Evolutionary conservation across 2,329 filamentous ascomycete species (phyloP).

Genomic region (Biscogniauxia sp.): DNA sequence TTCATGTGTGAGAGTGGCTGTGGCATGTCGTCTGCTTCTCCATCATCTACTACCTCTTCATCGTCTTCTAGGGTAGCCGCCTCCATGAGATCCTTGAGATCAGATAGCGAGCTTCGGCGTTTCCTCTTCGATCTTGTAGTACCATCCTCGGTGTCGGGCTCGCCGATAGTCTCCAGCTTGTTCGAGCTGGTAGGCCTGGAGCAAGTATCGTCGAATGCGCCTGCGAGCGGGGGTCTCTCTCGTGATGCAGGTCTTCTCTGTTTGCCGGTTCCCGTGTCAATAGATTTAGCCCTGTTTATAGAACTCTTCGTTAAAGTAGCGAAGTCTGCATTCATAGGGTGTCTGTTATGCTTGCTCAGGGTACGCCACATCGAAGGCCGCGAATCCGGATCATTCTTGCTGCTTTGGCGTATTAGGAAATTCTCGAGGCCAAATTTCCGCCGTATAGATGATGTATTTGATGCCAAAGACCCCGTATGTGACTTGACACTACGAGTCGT

Average conservation of each 20-base stretch:
- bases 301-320: slow-evolving; percentile 66
- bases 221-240: slow-evolving; percentile 59
- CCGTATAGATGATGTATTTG: slow-evolving; percentile 81
- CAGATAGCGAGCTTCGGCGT: slow-evolving; percentile 86
- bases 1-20: slow-evolving; percentile 53
- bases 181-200: slow-evolving; percentile 57
- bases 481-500: slow-evolving; percentile 58
- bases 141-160: slow-evolving; percentile 47
- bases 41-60: neutral
- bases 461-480: slow-evolving; percentile 72
- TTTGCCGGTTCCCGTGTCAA: slow-evolving; percentile 60
- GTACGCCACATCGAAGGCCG: slow-evolving; percentile 80
- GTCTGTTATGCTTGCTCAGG: slow-evolving; percentile 76
- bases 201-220: slow-evolving; percentile 57
- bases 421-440: slow-evolving; percentile 80
- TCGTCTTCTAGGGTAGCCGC: slow-evolving; percentile 52
- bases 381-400: slow-evolving; percentile 67
- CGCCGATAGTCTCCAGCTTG: slow-evolving; percentile 58
- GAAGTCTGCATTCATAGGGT: slow-evolving; percentile 57
- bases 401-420: slow-evolving; percentile 75
- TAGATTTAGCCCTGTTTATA: slow-evolving; percentile 71
- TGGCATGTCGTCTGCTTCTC: slow-evolving; percentile 28
- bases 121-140: slow-evolving; percentile 63
- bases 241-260: slow-evolving; percentile 53
- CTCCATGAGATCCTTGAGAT: slow-evolving; percentile 70